These are phyloP conservation scores for Patellifolia procumbens DNA, from an alignment of 179 eudicot genomes.

Conservation along the genomic window DNA sequence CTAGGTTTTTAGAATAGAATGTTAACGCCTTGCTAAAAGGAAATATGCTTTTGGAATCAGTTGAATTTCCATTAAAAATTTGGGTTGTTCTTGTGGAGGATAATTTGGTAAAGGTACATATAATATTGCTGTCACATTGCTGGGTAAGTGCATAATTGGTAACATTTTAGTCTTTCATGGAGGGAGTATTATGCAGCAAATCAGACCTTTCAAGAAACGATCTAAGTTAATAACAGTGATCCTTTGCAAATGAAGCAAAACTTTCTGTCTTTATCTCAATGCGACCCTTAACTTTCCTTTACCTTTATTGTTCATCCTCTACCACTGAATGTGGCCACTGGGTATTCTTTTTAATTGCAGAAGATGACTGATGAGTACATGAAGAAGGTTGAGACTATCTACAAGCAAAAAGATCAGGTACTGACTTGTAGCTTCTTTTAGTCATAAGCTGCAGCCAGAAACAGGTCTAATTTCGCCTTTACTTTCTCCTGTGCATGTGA, in stretches of 20 bases:
- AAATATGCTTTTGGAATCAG: background rate
- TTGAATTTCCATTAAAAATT: background rate
- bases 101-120: background rate
- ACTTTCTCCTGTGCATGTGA: background rate
- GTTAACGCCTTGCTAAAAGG: background rate
- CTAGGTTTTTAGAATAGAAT: background rate
- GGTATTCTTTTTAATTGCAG: slow-evolving; percentile 40
- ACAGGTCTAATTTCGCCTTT: background rate
- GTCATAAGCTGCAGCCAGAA: background rate
- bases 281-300: background rate
- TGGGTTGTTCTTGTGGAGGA: background rate
- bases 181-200: background rate
- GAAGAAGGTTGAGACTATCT: slow-evolving; percentile 76
- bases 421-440: background rate
- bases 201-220: background rate
- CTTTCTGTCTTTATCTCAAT: background rate
- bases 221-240: background rate
- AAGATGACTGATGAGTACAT: slow-evolving; percentile 84
- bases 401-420: slow-evolving; percentile 97
- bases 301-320: background rate
- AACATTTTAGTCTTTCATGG: background rate
- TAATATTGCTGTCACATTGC: background rate
- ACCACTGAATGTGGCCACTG: background rate
- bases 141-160: background rate
- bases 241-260: background rate